Conservation (phyloP, 2,329 filamentous ascomycete species). For the Trichoderma endophyticum region DNA sequence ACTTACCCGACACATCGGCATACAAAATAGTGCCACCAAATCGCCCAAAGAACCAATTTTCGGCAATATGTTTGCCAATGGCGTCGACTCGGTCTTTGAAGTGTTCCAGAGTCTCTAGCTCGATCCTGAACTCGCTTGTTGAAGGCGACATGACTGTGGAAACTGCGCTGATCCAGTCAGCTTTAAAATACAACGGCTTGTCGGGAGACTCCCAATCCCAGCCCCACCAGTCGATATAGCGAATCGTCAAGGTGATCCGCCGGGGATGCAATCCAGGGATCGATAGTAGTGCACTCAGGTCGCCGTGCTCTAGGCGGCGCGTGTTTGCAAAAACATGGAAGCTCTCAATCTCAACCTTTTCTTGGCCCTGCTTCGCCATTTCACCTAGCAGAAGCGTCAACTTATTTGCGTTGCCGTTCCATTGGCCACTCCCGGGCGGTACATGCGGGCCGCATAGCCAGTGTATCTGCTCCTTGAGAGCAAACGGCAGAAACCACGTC, state of each 20-base stretch:
- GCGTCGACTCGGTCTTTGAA: slow-evolving; percentile 44
- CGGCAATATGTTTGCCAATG: slow-evolving; percentile 38
- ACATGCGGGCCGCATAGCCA: slow-evolving; percentile 31
- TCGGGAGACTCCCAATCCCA: slow-evolving; percentile 31
- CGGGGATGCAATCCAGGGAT: slow-evolving; percentile 33
- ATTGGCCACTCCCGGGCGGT: background rate
- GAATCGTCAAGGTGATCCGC: slow-evolving; percentile 43
- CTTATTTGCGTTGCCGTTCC: background rate
- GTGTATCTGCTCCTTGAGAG: slow-evolving; percentile 37
- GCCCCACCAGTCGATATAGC: slow-evolving; percentile 49
- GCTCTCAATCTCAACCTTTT: slow-evolving; percentile 28
- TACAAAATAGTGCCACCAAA: slow-evolving; percentile 32
- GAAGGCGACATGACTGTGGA: background rate
- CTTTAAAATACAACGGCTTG: slow-evolving; percentile 34
- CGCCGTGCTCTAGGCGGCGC: slow-evolving; percentile 34
- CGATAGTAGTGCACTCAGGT: slow-evolving; percentile 27
- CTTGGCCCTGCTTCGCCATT: slow-evolving; percentile 24
- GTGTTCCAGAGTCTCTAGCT: slow-evolving; percentile 47
- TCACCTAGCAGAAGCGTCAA: slow-evolving; percentile 18
- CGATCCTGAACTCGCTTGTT: slow-evolving; percentile 35
- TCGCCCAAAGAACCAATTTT: slow-evolving; percentile 36
- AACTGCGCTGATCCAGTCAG: slow-evolving; percentile 34
- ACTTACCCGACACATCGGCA: slow-evolving; percentile 26
- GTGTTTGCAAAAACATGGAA: slow-evolving; percentile 44
- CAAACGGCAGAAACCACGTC: slow-evolving; percentile 42